phyloP scores from a whole-genome alignment of 164 flowering plant genomes.

The Vitis labrusca region DNA sequence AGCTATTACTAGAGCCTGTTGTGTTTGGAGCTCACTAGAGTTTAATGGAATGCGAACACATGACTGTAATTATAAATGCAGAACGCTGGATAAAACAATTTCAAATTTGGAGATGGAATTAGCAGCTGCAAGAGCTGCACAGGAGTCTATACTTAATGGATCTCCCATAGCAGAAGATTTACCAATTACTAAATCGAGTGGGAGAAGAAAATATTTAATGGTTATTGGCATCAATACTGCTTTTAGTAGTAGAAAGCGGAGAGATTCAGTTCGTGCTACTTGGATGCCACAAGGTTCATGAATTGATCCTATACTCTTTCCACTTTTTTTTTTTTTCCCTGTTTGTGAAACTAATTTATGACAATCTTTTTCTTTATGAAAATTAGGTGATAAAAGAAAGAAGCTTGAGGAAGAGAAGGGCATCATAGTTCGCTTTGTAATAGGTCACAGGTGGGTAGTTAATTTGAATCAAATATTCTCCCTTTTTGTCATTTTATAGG shows the following conservation, averaged over 20 bases:
- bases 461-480: not conserved
- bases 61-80: constrained; percentile 33
- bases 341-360: not conserved
- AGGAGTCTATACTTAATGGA: constrained; percentile 77
- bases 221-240: constrained; percentile 95
- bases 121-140: constrained; percentile 91
- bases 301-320: not conserved
- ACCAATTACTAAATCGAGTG: constrained; percentile 34
- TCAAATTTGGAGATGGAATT: constrained; percentile 95
- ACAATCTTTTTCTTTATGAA: constrained; percentile 2
- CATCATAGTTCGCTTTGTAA: constrained; percentile 84
- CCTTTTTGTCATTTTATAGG: not conserved
- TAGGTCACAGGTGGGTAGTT: constrained; percentile 83
- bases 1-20: constrained; percentile 20
- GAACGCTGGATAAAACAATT: constrained; percentile 86
- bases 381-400: constrained; percentile 74
- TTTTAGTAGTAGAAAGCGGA: constrained; percentile 93
- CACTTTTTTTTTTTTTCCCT: not conserved
- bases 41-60: not conserved
- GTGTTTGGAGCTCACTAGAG: not conserved
- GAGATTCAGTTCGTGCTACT: constrained; percentile 96
- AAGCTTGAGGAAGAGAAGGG: constrained; percentile 97
- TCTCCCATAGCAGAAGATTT: constrained; percentile 63
- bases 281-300: constrained; percentile 94
- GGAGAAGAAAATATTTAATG: constrained; percentile 75